Evolutionary conservation across 768 basidiomycete species (phyloP).

Genomic region (Pholiota molesta): DNA sequence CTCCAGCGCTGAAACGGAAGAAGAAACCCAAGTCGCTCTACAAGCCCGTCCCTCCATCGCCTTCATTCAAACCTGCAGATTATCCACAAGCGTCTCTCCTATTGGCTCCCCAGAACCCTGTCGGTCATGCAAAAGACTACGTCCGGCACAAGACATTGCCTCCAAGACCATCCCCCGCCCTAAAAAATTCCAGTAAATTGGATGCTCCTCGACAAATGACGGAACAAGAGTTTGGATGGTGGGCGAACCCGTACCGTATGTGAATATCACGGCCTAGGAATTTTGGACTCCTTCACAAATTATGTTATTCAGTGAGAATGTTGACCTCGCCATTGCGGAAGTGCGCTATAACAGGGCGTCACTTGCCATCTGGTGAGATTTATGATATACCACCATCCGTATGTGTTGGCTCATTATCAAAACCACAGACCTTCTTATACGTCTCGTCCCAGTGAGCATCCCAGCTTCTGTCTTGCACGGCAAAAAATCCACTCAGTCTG

Average conservation of each 20-base stretch:
- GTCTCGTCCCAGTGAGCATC: constrained; percentile 53
- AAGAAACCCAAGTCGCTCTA: constrained; percentile 34
- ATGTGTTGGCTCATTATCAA: background rate
- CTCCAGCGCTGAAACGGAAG: constrained; percentile 25
- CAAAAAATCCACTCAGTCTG: constrained; percentile 9
- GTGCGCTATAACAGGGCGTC: constrained; percentile 51
- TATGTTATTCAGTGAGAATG: constrained; percentile 61
- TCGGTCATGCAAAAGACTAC: constrained; percentile 53
- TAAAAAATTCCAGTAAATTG: constrained; percentile 24
- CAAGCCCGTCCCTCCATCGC: constrained; percentile 35
- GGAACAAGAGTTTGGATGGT: constrained; percentile 62
- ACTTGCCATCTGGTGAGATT: constrained; percentile 59
- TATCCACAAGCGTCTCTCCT: constrained; percentile 60
- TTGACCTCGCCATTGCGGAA: constrained; percentile 62
- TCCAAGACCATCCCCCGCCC: constrained; percentile 42
- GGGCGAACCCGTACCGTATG: constrained; percentile 78
- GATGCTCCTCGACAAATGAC: constrained; percentile 55
- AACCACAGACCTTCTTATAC: constrained; percentile 64
- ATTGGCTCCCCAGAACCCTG: constrained; percentile 52
- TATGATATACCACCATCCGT: background rate
- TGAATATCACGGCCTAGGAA: constrained; percentile 9
- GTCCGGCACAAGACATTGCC: constrained; percentile 59
- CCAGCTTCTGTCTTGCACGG: constrained; percentile 25
- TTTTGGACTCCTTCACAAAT: background rate
- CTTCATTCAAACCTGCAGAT: constrained; percentile 48